A percentile compares a stretch with the other conserved stretches of the same genome.
phyloP scores from a whole-genome alignment of 2,329 filamentous ascomycete species.

The Penicillium rolfsii region DNA sequence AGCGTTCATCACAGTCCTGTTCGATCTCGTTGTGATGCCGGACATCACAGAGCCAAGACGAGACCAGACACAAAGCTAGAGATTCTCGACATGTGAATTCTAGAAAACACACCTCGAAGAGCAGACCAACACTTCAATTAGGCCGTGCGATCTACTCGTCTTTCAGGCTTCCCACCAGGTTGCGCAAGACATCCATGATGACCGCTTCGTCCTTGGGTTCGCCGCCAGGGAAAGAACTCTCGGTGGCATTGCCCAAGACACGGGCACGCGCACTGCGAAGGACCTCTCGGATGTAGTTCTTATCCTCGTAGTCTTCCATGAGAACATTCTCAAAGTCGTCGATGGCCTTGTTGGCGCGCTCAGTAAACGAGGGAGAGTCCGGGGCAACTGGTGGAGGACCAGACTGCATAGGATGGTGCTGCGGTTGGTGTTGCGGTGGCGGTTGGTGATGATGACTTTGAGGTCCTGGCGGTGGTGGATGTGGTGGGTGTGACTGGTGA shows the following conservation, averaged over 20 bases:
- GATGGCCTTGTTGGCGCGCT: conserved; percentile 49
- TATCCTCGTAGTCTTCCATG: conserved; percentile 51
- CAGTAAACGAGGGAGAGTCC: conserved; percentile 43
- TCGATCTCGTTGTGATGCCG: neutral
- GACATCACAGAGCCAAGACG: neutral
- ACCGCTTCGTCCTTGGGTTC: conserved; percentile 50
- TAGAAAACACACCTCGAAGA: neutral
- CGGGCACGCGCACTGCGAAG: conserved; percentile 48
- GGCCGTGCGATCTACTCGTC: conserved; percentile 30
- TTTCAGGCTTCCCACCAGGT: conserved; percentile 46
- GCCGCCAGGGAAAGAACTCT: conserved; percentile 49
- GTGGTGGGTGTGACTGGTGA: conserved; percentile 31
- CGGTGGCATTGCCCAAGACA: conserved; percentile 43
- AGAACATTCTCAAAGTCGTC: conserved; percentile 50
- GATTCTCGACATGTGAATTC: neutral
- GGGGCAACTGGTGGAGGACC: conserved; percentile 30
- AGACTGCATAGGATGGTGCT: conserved; percentile 25
- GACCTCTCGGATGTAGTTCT: conserved; percentile 50
- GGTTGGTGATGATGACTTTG: conserved; percentile 27
- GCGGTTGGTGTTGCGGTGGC: conserved; percentile 15
- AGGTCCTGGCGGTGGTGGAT: conserved; percentile 28
- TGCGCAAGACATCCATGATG: conserved; percentile 45
- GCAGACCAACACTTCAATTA: neutral
- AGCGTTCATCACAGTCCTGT: conserved; percentile 1
- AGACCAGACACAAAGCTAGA: neutral